Base-by-base conservation (phyloP, 148 eudicot species). In the Rhododendron kiyosumense region DNA sequence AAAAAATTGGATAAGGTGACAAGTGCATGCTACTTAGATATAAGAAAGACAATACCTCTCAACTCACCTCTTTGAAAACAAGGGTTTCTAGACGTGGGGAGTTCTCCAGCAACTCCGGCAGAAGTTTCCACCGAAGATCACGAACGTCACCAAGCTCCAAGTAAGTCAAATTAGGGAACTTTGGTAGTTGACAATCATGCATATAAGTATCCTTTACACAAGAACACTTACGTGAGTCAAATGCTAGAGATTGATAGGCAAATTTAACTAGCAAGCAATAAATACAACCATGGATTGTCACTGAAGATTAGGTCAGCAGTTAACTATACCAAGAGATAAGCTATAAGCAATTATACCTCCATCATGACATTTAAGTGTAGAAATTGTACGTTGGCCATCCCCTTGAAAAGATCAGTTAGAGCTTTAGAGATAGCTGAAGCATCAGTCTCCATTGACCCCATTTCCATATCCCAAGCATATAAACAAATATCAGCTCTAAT, bases 331-430 rank as follows among this genome's bases (percentile, higher is more conserved):
- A 20, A 83, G 49, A 48, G 65, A 26, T 17, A 13, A 6, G 43
- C 7, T 52, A 81, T 22, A 2, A 34, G 49, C 20, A 28, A 45
- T 71, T 52, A 61, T 54, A 85, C 87, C 82, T 24, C 7, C 26
- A 75, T 30, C n/a, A 13, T n/a, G 28, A 7, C 2, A 83, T 3
- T 3, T 65, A 83, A 14, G 45, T 34, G 10, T 61, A 86, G 79
- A 71, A 34, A 43, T 30, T 80, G 84, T 79, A 86, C 86, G 36
- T 28, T n/a, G 79, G 89, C 57, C 30, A 87, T 77, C 7, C 84
- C n/a, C 71, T 28, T 24, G 10, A 80, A 0, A 43, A 89, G 86
- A 79, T 82, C 73, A 81, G 57, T 75, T 24, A 83, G 52, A 48
- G 24, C 22, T 13, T 63, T 46, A 1, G 12, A 46, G 49, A 9